Percentiles rank a stretch among this genome's conserved stretches.
Conservation (phyloP, 768 basidiomycete species). For the Mycena crocata region DNA sequence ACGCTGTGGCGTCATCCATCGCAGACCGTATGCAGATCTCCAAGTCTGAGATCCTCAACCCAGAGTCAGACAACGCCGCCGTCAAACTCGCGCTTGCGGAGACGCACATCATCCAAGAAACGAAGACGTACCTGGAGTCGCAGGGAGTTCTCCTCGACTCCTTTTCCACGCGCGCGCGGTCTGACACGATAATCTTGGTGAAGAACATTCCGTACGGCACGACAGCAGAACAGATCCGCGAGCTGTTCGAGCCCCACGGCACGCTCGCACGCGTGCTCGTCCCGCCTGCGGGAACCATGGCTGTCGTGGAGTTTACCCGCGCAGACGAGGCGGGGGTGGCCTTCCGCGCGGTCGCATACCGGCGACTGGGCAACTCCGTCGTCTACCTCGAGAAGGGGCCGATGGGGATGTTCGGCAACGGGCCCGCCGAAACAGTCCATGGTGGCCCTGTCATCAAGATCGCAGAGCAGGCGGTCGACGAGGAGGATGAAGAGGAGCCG, state of each 20-base stretch:
- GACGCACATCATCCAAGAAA: constrained; percentile 95
- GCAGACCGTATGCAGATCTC: constrained; percentile 89
- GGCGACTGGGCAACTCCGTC: constrained; percentile 88
- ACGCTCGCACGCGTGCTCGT: constrained; percentile 77
- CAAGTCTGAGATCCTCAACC: constrained; percentile 90
- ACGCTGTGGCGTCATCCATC: constrained; percentile 92
- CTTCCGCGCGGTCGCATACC: constrained; percentile 87
- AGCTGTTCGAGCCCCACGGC: constrained; percentile 84
- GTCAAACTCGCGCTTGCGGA: constrained; percentile 97
- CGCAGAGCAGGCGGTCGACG: constrained; percentile 52
- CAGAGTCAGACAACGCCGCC: constrained; percentile 81
- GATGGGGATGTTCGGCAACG: constrained; percentile 79
- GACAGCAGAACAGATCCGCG: constrained; percentile 76
- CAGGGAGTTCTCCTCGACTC: constrained; percentile 75
- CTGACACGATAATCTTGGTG: constrained; percentile 87
- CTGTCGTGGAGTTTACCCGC: constrained; percentile 88
- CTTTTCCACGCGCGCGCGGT: constrained; percentile 66
- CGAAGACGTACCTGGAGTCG: constrained; percentile 87
- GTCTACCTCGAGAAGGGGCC: constrained; percentile 96
- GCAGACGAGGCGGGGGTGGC: constrained; percentile 77
- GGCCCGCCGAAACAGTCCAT: constrained; percentile 36
- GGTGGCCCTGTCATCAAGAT: constrained; percentile 51
- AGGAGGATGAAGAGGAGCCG: constrained; percentile 53
- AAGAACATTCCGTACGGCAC: constrained; percentile 98
- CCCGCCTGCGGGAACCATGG: constrained; percentile 94